Evolutionary conservation across 2,329 filamentous ascomycete genomes (phyloP), one percentile per base, ranked within the genome.

Genomic region (Colletotrichum tofieldiae): DNA sequence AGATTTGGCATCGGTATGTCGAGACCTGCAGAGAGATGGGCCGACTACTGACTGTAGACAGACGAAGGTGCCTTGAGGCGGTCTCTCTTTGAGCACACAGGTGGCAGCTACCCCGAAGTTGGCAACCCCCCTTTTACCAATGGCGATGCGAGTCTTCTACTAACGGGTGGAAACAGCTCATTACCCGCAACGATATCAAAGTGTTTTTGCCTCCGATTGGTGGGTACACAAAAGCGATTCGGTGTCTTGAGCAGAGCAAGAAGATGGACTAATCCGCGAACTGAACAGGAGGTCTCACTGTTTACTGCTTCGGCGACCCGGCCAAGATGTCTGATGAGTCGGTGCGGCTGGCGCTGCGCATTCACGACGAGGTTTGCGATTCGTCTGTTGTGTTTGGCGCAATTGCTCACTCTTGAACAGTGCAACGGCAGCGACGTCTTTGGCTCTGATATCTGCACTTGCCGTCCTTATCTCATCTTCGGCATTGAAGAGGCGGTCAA

Each of bases 341-440:
- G 65, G 92, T 92, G 68, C 91, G 90, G 73, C 87, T 98, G 52
- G 94, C 96, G 18, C 86, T 98, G 71, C 92, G 96, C 76, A 92
- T 98, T 58, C 96, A 91, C 75, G 89, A 91, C 75, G 89, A 91
- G 84, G 88, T 88, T 79, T 75, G 81, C 72, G 67, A 39, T 47
- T 16, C 37, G 45, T 37, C 29, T 23, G 7, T n/a, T 16, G 43
- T 16, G 9, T 20, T 3, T 23, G 11, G 26, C 49, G 18, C 23
- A 20, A 45, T 18, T 43, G 29, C 39, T 74, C 51, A 72, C 37
- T 35, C 20, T 41, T 8, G 11, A 69, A 23, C 71, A 89, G 86
- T 98, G 96, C 84, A 98, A 98, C 79, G 96, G 96, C 69, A 97
- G 94, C 81, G 96, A 99, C 83, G 96, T 98, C 54, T 99, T 98